A percentile compares a stretch with the other conserved stretches of the same genome.
These are phyloP conservation scores for Chaetoscypha palmicola DNA, from an alignment of 2,329 filamentous ascomycete genomes.

Conservation along the genomic window DNA sequence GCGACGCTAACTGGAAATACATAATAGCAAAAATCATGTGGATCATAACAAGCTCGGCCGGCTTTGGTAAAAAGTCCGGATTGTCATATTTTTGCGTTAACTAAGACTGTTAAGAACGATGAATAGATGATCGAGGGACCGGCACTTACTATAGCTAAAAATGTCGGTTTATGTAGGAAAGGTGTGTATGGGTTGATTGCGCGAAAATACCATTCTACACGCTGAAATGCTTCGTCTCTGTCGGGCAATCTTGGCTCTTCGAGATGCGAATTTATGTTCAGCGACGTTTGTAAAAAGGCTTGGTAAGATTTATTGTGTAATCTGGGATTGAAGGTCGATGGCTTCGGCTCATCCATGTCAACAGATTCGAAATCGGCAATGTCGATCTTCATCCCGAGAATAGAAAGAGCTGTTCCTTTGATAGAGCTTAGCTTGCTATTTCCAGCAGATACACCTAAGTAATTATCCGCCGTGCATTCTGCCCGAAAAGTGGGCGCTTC, in stretches of 20 bases:
- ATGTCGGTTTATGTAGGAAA: conserved; percentile 68
- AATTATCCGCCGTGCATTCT: conserved; percentile 49
- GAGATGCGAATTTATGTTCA: conserved; percentile 52
- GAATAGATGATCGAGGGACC: not conserved
- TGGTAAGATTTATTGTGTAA: conserved; percentile 67
- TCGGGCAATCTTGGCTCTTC: conserved; percentile 54
- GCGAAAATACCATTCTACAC: conserved; percentile 69
- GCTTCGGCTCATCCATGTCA: conserved; percentile 55
- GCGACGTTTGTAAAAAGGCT: conserved; percentile 59
- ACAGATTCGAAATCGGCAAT: conserved; percentile 63
- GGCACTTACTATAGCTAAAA: conserved; percentile 56
- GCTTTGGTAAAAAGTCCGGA: conserved; percentile 50
- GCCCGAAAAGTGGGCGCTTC: conserved; percentile 24
- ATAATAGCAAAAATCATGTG: conserved; percentile 77
- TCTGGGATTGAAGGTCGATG: conserved; percentile 36
- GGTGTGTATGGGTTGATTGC: conserved; percentile 67
- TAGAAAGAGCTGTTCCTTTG: conserved; percentile 67
- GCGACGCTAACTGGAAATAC: conserved; percentile 67
- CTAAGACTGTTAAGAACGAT: conserved; percentile 32
- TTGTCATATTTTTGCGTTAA: conserved; percentile 65
- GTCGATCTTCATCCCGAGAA: conserved; percentile 75
- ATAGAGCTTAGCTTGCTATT: conserved; percentile 64
- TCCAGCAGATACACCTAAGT: conserved; percentile 54
- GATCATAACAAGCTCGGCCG: conserved; percentile 61
- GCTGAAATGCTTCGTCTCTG: conserved; percentile 58